Percentiles rank a stretch among this genome's conserved stretches.
These are phyloP conservation scores for Linanthus parryae DNA, from an alignment of 148 eudicot species.

Conservation along the genomic window DNA sequence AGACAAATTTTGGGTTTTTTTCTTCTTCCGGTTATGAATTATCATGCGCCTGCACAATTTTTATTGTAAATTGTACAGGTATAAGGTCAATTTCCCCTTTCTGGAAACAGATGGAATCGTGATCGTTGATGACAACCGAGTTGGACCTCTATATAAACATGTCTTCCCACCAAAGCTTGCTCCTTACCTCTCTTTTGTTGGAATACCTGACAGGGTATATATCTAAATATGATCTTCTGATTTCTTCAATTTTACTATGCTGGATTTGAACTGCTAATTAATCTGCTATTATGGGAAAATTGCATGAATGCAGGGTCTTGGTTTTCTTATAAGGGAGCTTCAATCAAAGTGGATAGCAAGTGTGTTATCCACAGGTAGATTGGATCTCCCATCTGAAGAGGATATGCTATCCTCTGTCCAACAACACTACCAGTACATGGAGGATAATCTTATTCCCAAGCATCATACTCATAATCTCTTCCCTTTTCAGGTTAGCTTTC, in stretches of 20 bases:
- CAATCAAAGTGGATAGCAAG: constrained; percentile 40
- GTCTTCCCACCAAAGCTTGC: constrained; percentile 33
- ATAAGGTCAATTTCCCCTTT: constrained; percentile 27
- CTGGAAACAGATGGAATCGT: constrained; percentile 25
- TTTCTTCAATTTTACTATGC: no score
- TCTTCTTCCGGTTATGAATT: no score
- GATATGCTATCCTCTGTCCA: constrained; percentile 21
- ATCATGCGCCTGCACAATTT: no score
- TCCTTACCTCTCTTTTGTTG: constrained; percentile 31
- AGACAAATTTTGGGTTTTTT: no score
- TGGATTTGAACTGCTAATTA: background rate
- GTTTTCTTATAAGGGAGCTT: constrained; percentile 16
- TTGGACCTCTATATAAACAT: constrained; percentile 40
- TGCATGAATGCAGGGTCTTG: background rate
- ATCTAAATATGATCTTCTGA: no score
- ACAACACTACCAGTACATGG: background rate
- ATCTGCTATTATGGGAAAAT: no score
- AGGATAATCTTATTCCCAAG: background rate
- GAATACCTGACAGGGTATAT: constrained; percentile 18
- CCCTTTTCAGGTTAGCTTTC: no score
- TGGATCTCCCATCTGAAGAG: constrained; percentile 23
- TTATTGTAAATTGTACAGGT: no score
- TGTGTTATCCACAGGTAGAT: constrained; percentile 28
- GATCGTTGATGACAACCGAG: constrained; percentile 26
- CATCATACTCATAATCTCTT: background rate